These are phyloP conservation scores for Rhizopogon rudus DNA, from an alignment of 768 basidiomycete genomes.

Conservation along the genomic window DNA sequence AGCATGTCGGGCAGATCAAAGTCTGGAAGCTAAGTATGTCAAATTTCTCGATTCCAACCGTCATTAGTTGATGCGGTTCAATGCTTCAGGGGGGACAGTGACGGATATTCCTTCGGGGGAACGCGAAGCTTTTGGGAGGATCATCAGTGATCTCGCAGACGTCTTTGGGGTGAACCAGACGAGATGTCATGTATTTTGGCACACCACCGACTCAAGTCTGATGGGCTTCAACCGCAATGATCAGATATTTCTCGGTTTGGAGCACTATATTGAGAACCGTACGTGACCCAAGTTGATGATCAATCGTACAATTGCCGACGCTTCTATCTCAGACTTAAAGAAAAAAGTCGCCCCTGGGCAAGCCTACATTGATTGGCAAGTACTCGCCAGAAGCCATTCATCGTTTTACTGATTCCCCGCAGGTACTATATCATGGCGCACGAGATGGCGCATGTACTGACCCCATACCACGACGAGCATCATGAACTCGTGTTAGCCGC, in stretches of 20 bases:
- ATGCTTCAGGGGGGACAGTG: neutral
- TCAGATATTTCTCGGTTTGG: slow-evolving; percentile 10
- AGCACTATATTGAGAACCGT: slow-evolving; percentile 9
- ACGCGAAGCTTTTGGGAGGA: slow-evolving; percentile 3
- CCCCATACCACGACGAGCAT: slow-evolving; percentile 20
- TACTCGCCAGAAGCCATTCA: neutral
- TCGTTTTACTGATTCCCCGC: neutral
- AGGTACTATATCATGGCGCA: slow-evolving; percentile 26
- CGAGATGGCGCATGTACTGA: slow-evolving; percentile 21
- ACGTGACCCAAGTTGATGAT: neutral
- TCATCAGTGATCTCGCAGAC: slow-evolving; percentile 5
- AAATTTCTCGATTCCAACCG: neutral
- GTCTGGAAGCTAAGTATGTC: neutral
- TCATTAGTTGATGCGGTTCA: neutral
- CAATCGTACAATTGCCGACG: neutral
- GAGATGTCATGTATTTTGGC: slow-evolving; percentile 9
- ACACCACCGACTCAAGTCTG: slow-evolving; percentile 3
- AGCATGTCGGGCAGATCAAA: neutral
- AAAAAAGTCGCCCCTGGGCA: neutral
- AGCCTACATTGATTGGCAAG: neutral
- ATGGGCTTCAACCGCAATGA: slow-evolving; percentile 16
- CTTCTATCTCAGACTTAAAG: neutral
- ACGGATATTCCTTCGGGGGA: neutral
- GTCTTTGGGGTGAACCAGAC: slow-evolving; percentile 3
- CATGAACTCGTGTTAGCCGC: slow-evolving; percentile 15